Conservation (phyloP, 495 filamentous ascomycete species). For the Trichoderma asperelloides region DNA sequence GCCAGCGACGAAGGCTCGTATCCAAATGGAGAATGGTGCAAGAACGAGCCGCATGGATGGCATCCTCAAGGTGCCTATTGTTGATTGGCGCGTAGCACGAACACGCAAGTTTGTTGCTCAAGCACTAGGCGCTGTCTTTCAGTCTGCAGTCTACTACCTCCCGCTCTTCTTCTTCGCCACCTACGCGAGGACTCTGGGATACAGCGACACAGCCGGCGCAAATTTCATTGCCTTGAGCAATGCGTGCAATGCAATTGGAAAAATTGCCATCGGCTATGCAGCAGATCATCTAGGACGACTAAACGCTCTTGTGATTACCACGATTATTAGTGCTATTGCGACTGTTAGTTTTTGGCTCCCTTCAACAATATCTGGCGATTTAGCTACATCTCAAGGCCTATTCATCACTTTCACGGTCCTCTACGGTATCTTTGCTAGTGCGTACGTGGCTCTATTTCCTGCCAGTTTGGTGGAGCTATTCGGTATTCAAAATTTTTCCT, state of each 20-base stretch:
- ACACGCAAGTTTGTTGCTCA: constrained; percentile 28
- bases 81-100: constrained; percentile 24
- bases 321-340: constrained; percentile 27
- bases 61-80: constrained; percentile 19
- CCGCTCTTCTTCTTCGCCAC: constrained; percentile 33
- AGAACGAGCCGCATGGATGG: not conserved
- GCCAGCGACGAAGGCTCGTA: constrained; percentile 11
- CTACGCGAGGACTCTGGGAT: constrained; percentile 31
- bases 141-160: constrained; percentile 32
- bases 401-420: constrained; percentile 31
- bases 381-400: constrained; percentile 18
- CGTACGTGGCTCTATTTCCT: constrained; percentile 35
- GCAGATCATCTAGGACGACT: constrained; percentile 27
- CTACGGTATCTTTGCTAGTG: constrained; percentile 33
- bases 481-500: constrained; percentile 32
- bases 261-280: constrained; percentile 19
- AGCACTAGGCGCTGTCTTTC: constrained; percentile 24
- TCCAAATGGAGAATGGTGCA: not conserved
- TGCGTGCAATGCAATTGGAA: constrained; percentile 18
- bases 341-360: constrained; percentile 34
- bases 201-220: constrained; percentile 24
- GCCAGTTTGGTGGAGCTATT: constrained; percentile 33
- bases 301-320: constrained; percentile 30
- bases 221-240: constrained; percentile 25
- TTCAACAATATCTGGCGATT: constrained; percentile 18